phyloP scores from a whole-genome alignment of 805 yeast genomes.

The Monosporozyma siamensis region DNA sequence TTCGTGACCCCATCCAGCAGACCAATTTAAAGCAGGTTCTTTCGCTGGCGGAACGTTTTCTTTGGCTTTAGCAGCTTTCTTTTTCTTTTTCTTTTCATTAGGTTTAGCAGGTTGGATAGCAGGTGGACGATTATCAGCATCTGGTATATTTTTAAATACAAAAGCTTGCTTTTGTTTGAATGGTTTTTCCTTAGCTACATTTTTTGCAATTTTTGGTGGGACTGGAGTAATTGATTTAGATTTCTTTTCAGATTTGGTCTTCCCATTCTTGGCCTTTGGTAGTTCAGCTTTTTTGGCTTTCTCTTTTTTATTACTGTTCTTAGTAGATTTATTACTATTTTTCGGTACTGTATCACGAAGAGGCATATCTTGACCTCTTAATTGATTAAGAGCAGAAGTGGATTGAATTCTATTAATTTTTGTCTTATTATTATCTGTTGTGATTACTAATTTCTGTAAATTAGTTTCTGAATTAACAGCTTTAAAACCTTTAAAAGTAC shows the following conservation, averaged over 20 bases:
- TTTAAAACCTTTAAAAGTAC: slow-evolving; percentile 30
- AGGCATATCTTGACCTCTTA: not conserved
- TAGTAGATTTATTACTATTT: not conserved
- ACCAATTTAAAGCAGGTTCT: not conserved
- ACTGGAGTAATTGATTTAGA: too few relatives aligned
- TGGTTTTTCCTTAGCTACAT: too few relatives aligned
- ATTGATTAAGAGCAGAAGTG: not conserved
- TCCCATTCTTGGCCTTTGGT: too few relatives aligned
- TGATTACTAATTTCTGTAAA: not conserved
- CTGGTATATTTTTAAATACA: too few relatives aligned
- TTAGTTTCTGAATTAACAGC: slow-evolving; percentile 9
- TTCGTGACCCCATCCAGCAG: not conserved
- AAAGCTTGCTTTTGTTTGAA: too few relatives aligned
- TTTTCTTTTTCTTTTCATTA: too few relatives aligned
- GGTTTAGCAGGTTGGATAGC: too few relatives aligned
- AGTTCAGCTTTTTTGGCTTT: too few relatives aligned
- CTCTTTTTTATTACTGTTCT: not conserved
- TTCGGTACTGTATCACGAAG: not conserved
- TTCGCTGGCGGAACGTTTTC: not conserved
- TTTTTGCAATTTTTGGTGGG: too few relatives aligned
- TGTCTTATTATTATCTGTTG: not conserved
- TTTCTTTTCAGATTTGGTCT: not conserved
- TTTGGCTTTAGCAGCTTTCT: not conserved
- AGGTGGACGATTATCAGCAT: too few relatives aligned
- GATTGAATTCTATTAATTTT: not conserved